Evolutionary conservation across 2,329 filamentous ascomycete species (phyloP), one percentile per base, ranked within the genome.

Genomic region (Parafenestella ontariensis): DNA sequence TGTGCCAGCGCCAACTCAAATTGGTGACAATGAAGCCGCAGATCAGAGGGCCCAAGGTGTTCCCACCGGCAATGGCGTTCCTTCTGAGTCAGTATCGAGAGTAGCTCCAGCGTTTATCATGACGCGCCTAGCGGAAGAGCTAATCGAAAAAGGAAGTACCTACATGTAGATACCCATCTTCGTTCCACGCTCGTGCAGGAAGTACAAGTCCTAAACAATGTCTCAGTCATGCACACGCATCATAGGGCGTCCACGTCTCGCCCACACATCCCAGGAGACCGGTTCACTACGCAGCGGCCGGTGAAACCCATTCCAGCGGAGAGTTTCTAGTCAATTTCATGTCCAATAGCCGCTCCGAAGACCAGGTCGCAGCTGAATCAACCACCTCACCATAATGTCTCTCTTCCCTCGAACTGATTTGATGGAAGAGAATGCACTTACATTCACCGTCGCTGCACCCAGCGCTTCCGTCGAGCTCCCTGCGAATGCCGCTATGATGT

Each of bases 391-490:
- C 15, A 18, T 11, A n/a, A 8, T 29, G 24, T n/a, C 15, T 43
- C 24, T 28, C 5, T 2, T 8, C 17, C 13, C 23, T 3, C 15
- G 10, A 20, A 18, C 7, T 29, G 26, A 43, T 43, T 40, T 5
- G 21, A 24, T 9, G 7, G 21, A 40, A 28, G 17, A 2, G n/a
- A 3, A 20, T 17, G 9, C 11, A 55, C 60, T 54, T 37, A 64
- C 61, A 46, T 76, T 77, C 9, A 78, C 76, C 31, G 72, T 73
- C 11, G 72, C 70, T 5, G 77, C 77, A 18, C 76, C 78, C 8
- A 81, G 56, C 9, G 79, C 77, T 62, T 82, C 80, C 0, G 78
- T 79, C 6, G 78, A 74, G 9, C 74, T 76, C 2, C 77, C 78
- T 0, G 78, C 79, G 59, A 81, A 79, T 0, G 77, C 79, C 1